phyloP scores from a whole-genome alignment of 805 yeast species.

The Kregervanrija pseudodelftensis region DNA sequence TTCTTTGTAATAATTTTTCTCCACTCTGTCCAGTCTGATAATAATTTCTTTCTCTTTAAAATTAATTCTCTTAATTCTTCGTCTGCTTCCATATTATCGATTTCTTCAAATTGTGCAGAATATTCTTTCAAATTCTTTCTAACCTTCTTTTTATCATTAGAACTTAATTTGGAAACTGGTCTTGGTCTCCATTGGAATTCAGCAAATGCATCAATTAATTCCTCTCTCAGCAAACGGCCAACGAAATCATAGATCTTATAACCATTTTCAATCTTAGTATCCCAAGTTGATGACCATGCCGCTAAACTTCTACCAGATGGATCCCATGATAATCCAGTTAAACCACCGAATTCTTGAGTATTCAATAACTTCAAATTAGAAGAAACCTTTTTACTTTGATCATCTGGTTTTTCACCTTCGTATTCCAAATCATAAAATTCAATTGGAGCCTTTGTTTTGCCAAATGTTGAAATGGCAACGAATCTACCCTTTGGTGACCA shows the following conservation, averaged over 20 bases:
- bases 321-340: conserved; percentile 88
- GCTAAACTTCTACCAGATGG: conserved; percentile 89
- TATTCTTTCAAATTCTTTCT: conserved; percentile 84
- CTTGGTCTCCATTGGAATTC: conserved; percentile 97
- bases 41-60: conserved; percentile 69
- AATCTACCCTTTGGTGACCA: conserved; percentile 96
- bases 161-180: conserved; percentile 69
- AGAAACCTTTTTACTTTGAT: conserved; percentile 40
- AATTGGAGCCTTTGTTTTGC: conserved; percentile 45
- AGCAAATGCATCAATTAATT: conserved; percentile 73
- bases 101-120: conserved; percentile 88
- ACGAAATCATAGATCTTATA: conserved; percentile 80
- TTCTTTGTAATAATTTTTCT: conserved; percentile 46
- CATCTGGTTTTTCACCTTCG: conserved; percentile 51
- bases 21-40: conserved; percentile 83
- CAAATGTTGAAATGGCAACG: conserved; percentile 44
- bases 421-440: conserved; percentile 84
- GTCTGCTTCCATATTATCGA: conserved; percentile 92
- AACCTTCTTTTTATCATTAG: conserved; percentile 81
- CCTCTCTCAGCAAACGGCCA: conserved; percentile 72
- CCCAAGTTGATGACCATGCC: conserved; percentile 82
- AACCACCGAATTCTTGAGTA: conserved; percentile 61
- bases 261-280: conserved; percentile 83
- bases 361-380: conserved; percentile 58
- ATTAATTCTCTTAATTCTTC: conserved; percentile 87